Evolutionary conservation across 805 yeast species (phyloP), one percentile per base, ranked within the genome.

Genomic region (Starmerella floricola): DNA sequence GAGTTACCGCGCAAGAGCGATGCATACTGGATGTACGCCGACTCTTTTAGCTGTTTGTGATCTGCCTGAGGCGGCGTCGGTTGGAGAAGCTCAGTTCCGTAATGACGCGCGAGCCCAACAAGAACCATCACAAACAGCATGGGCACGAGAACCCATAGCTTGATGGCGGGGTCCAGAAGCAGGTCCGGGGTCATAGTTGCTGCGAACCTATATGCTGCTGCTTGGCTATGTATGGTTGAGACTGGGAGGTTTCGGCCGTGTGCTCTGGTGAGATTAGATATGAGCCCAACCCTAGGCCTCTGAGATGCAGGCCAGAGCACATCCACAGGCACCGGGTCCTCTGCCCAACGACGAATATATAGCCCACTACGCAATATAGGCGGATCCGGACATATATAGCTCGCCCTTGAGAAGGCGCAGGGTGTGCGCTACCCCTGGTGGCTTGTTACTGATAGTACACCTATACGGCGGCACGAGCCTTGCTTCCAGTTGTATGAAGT

Each of bases 81-180:
- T 35, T 73, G 71, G 6, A 85, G 63, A 20, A 86, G 62, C 13
- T 66, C 60, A 31, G 85, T 75, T 8, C 79, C 67, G 54, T 78
- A 75, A 41, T 81, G 78, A 42, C 95, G 69, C 21, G 85, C 60
- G 16, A 88, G 60, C 6, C 95, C 95, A 4, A 85, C 85, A 43
- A 87, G 62, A 10, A 91, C 78, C 94, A 91, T 86, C 17, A 86
- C 94, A 17, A 80, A 57, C 5, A 94, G 76, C 34, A 91, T 87
- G 19, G 98, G 98, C 28, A 85, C 60, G 15, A 91, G 66, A 24
- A 86, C 97, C 96, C 97, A 88, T 53, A 76, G 72, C 58, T 81
- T 79, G 47, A 91, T 67, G 41, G 74, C 72, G 4, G 95, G 94
- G 56, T 88, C 97, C 35, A 88, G 64, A 13, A 77, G 61, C 17